Conservation (phyloP, 2,329 filamentous ascomycete species). For the Aspergillus luchuensis region DNA sequence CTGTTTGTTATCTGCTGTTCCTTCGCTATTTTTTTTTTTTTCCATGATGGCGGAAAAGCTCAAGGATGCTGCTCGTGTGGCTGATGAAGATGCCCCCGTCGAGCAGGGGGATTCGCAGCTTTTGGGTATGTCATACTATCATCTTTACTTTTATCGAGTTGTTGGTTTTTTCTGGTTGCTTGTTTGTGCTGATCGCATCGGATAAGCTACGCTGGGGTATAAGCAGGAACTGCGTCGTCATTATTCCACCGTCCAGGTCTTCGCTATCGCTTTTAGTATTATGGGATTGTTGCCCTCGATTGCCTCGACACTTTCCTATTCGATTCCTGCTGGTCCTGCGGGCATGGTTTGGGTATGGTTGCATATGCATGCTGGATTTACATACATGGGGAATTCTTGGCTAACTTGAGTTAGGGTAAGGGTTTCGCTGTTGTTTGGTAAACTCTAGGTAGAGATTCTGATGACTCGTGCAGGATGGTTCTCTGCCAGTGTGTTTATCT, state of each 20-base stretch:
- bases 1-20: background rate
- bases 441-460: background rate
- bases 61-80: background rate
- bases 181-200: constrained; percentile 5
- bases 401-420: constrained; percentile 17
- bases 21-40: background rate
- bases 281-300: constrained; percentile 65
- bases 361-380: background rate
- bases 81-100: constrained; percentile 2
- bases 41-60: constrained; percentile 3
- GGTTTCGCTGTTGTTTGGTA: background rate
- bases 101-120: constrained; percentile 28
- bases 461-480: constrained; percentile 50
- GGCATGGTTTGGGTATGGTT: constrained; percentile 61
- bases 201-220: constrained; percentile 45
- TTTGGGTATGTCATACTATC: constrained; percentile 18
- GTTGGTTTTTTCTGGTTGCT: no score
- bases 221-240: constrained; percentile 64
- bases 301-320: constrained; percentile 60
- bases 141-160: no score
- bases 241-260: constrained; percentile 62
- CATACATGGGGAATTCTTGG: constrained; percentile 19
- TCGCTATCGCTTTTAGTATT: constrained; percentile 61
- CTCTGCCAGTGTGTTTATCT: constrained; percentile 57
- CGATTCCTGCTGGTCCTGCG: constrained; percentile 59